Conservation (phyloP, 495 filamentous ascomycete genomes). For the Pyrenopolyporus hunteri region DNA sequence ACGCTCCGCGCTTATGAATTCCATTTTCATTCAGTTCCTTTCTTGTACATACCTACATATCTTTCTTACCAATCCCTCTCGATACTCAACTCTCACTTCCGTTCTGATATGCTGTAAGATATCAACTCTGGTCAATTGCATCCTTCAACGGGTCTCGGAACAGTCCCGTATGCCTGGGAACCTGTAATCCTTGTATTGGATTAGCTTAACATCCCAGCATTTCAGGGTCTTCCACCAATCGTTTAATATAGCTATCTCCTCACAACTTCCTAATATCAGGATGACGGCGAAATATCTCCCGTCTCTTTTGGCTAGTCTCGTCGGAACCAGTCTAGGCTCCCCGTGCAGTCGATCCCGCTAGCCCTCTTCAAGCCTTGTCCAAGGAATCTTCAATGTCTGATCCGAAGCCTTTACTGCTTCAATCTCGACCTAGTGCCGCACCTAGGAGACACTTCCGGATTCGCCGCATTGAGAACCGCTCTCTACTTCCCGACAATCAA, state of each 20-base stretch:
- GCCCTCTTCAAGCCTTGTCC: conserved; percentile 11
- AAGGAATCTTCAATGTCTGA: conserved; percentile 18
- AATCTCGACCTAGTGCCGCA: conserved; percentile 17
- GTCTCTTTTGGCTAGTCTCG: conserved; percentile 15
- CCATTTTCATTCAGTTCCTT: conserved; percentile 17
- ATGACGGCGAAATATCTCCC: conserved; percentile 37
- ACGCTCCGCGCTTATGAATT: conserved; percentile 26
- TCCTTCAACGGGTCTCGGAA: background rate
- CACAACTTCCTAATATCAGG: conserved; percentile 30
- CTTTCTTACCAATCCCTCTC: background rate
- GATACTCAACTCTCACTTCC: background rate
- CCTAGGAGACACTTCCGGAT: conserved; percentile 23
- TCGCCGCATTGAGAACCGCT: conserved; percentile 22
- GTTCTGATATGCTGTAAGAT: conserved; percentile 7
- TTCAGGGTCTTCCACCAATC: conserved; percentile 26
- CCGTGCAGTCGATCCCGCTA: conserved; percentile 15
- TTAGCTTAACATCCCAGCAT: conserved; percentile 19
- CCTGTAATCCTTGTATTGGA: conserved; percentile 7
- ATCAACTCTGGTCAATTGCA: conserved; percentile 19
- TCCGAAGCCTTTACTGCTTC: conserved; percentile 31
- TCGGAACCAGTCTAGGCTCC: conserved; percentile 18
- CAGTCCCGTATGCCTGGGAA: conserved; percentile 31
- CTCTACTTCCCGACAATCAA: background rate
- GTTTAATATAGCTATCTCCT: conserved; percentile 24
- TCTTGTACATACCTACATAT: background rate